Base-by-base conservation (phyloP, 1,284 basidiomycete species). In the Rugosomyces carneus region DNA sequence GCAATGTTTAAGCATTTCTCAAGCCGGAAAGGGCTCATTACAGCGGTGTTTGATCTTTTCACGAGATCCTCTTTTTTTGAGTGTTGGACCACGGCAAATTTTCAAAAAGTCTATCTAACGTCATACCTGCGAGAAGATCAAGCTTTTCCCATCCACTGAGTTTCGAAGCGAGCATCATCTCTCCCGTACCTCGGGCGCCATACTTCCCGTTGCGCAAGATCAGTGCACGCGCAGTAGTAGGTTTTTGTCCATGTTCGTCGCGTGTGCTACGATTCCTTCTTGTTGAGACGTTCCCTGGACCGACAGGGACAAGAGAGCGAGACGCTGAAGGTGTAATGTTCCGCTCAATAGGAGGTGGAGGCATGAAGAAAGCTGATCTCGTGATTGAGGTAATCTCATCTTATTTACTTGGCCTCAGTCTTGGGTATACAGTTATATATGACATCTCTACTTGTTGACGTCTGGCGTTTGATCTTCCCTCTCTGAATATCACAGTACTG, bases 121-220 rank as follows among this genome's bases (percentile, higher is more conserved):
- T 44, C 47, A 29, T 57, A 85, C 85, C 84, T 53, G 83, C 84
- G 29, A 89, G 65, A 21, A 89, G 71, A 58, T 87, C 84, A 21
- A 89, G 68, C 57, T 89, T 89, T 63, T 89, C 86, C 56, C 83
- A 72, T 0, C 85, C 85, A 47, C 73, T 78, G 54, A 87, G 74
- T 57, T 72, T 82, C 26, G 65, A 71, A 44, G 70, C 66, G 15
- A 75, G 61, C 38, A 80, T 59, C 32, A 86, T 21, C 61, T 87
- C 84, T 20, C 84, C 85, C 2, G 79, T 78, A 36, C 85, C 85
- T 47, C 72, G 73, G 23, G 81, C 70, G 3, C 81, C 84, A 62
- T 83, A 64, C 57, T 85, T 88, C 32, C 82, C 82, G 57, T 87
- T 84, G 48, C 86, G 75, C 48, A 89, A 62, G 47, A 86, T 61